These are phyloP conservation scores for Pyricularia sp. DNA, from an alignment of 2,329 filamentous ascomycete species.

Conservation along the genomic window DNA sequence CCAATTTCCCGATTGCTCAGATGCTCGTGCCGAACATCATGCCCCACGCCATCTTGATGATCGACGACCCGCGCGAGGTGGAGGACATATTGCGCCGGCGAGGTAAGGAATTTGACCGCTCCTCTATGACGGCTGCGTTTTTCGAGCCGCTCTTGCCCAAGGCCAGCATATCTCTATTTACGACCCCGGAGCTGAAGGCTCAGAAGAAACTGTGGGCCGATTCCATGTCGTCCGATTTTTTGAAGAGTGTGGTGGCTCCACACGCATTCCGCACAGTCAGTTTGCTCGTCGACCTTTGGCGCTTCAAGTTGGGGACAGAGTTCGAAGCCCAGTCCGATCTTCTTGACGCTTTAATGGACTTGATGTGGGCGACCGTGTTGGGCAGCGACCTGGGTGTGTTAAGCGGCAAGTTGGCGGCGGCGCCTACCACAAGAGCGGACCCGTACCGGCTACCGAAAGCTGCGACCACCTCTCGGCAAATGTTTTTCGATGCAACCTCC, in stretches of 20 bases:
- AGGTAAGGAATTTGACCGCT: constrained; percentile 18
- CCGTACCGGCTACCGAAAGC: background rate
- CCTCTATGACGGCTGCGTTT: constrained; percentile 11
- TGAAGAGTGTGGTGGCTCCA: constrained; percentile 15
- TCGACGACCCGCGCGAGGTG: constrained; percentile 15
- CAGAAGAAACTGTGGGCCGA: constrained; percentile 17
- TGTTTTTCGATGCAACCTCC: background rate
- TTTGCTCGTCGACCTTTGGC: constrained; percentile 17
- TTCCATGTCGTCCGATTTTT: constrained; percentile 17
- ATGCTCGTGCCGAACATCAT: constrained; percentile 11
- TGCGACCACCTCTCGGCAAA: background rate
- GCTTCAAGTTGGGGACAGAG: constrained; percentile 12
- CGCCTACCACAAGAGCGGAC: background rate
- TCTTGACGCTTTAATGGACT: constrained; percentile 20
- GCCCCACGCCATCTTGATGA: constrained; percentile 10
- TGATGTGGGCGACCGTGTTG: constrained; percentile 23
- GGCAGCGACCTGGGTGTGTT: constrained; percentile 20
- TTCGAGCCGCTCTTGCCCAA: constrained; percentile 15
- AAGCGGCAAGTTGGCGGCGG: constrained; percentile 6
- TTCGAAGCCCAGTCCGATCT: constrained; percentile 22
- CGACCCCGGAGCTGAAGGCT: constrained; percentile 14
- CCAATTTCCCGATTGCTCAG: constrained; percentile 11
- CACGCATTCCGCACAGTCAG: constrained; percentile 12
- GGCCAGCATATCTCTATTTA: constrained; percentile 14
- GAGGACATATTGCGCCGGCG: constrained; percentile 17